Percentiles rank a stretch among this genome's conserved stretches.
These are phyloP conservation scores for Sporothrix humicola DNA, from an alignment of 2,329 filamentous ascomycete species.

Conservation along the genomic window DNA sequence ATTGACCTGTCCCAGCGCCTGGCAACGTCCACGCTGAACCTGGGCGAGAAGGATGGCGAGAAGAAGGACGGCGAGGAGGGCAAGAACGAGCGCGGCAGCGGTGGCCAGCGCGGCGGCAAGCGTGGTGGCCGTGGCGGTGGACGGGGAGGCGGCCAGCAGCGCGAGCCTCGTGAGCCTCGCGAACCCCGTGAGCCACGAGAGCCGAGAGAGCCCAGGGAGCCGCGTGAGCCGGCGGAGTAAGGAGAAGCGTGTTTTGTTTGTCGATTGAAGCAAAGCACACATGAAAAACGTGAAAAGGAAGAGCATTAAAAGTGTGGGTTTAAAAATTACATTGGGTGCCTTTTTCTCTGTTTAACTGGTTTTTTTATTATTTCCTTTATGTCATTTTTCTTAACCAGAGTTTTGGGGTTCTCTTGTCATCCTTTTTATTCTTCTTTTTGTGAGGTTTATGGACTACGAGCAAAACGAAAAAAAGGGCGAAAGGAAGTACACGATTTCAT, in stretches of 20 bases:
- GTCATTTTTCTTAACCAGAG: conserved; percentile 4
- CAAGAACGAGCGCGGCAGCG: conserved; percentile 54
- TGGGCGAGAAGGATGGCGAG: conserved; percentile 53
- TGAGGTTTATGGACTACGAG: conserved; percentile 26
- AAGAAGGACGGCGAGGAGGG: conserved; percentile 47
- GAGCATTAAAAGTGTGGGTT: conserved; percentile 20
- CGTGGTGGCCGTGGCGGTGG: conserved; percentile 48
- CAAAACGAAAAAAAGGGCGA: conserved; percentile 19
- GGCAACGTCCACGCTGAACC: conserved; percentile 72
- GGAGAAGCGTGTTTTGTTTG: conserved; percentile 5
- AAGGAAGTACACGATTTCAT: conserved; percentile 10
- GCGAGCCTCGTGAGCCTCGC: conserved; percentile 54
- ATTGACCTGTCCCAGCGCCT: conserved; percentile 97
- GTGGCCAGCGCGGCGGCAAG: conserved; percentile 52
- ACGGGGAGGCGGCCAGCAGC: conserved; percentile 57
- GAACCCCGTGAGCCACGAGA: conserved; percentile 51
- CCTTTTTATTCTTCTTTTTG: conserved; percentile 25
- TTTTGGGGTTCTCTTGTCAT: background rate
- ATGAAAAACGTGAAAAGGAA: background rate
- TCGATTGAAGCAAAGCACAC: background rate
- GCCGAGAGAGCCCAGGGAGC: conserved; percentile 47
- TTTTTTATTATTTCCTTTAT: conserved; percentile 2
- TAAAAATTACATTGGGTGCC: conserved; percentile 27
- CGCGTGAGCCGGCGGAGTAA: conserved; percentile 48
- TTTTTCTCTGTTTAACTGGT: conserved; percentile 13